These are phyloP conservation scores for Smittium culicis DNA, from an alignment of 371 early-diverging fungal genomes.

Conservation along the genomic window DNA sequence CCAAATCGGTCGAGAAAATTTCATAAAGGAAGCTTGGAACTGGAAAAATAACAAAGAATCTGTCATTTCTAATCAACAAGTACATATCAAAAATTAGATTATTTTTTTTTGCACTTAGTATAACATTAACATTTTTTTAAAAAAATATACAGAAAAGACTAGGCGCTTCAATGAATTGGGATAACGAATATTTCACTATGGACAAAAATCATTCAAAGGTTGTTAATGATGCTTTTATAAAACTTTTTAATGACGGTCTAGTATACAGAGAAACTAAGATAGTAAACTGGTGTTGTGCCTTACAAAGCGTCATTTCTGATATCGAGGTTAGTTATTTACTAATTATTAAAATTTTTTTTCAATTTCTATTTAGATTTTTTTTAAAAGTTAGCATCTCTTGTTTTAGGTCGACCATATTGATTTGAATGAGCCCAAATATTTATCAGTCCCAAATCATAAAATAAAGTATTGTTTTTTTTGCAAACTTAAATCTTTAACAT, in stretches of 20 bases:
- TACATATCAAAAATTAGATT: neutral
- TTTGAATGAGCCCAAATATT: constrained; percentile 15
- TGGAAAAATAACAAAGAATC: constrained; percentile 88
- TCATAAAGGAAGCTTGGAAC: constrained; percentile 83
- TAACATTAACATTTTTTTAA: constrained; percentile 1
- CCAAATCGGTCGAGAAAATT: constrained; percentile 81
- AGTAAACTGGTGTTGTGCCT: constrained; percentile 97
- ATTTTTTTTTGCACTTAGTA: neutral
- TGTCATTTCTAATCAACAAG: constrained; percentile 80
- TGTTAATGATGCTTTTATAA: constrained; percentile 91
- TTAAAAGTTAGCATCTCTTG: neutral
- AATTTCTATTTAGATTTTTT: neutral
- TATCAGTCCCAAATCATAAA: constrained; percentile 53
- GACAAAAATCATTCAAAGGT: constrained; percentile 69
- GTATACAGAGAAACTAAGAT: constrained; percentile 95
- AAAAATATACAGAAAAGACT: constrained; percentile 42
- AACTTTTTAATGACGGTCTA: constrained; percentile 88
- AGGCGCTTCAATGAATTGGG: constrained; percentile 95
- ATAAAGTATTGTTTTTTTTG: constrained; percentile 35
- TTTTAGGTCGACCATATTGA: constrained; percentile 28
- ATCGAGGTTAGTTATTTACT: constrained; percentile 61
- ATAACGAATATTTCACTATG: constrained; percentile 88
- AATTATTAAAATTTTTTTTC: neutral
- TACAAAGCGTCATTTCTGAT: constrained; percentile 96
- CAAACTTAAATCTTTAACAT: constrained; percentile 34